Percentiles rank a stretch among this genome's conserved stretches.
These are phyloP conservation scores for Nowakowskiella sp. DNA, from an alignment of 192 early-diverging fungal species.

Conservation along the genomic window DNA sequence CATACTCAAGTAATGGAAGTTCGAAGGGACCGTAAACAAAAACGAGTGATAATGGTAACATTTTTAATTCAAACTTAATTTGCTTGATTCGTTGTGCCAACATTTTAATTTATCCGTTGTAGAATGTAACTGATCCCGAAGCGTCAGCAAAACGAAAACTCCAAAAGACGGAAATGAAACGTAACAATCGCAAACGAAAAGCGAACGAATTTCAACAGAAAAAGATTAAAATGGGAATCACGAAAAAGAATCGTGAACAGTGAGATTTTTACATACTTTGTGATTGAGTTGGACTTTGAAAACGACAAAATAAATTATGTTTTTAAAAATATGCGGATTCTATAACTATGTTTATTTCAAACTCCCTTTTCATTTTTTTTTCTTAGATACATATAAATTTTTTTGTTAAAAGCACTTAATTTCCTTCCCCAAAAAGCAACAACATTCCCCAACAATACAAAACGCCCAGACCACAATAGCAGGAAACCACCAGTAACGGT, in stretches of 20 bases:
- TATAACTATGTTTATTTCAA: too few species aligned
- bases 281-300: too few species aligned
- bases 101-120: background rate
- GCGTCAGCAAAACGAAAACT: conserved; percentile 58
- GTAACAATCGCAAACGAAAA: conserved; percentile 57
- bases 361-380: too few species aligned
- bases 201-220: conserved; percentile 52
- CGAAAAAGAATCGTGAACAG: too few species aligned
- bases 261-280: too few species aligned
- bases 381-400: too few species aligned
- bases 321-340: too few species aligned
- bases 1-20: conserved; percentile 54
- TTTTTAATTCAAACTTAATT: conserved; percentile 12
- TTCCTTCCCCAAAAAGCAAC: too few species aligned
- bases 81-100: conserved; percentile 8
- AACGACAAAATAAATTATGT: too few species aligned
- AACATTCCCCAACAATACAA: too few species aligned
- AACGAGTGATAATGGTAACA: conserved; percentile 48
- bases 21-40: conserved; percentile 54
- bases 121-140: conserved; percentile 69
- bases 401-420: too few species aligned
- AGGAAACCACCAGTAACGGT: conserved; percentile 70
- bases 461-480: conserved; percentile 69
- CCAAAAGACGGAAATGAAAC: conserved; percentile 67
- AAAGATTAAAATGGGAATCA: conserved; percentile 39